Evolutionary conservation across 208 protist genomes (phyloP), one percentile per base, ranked within the genome.

Genomic region (Leishmania martiniquensis): DNA sequence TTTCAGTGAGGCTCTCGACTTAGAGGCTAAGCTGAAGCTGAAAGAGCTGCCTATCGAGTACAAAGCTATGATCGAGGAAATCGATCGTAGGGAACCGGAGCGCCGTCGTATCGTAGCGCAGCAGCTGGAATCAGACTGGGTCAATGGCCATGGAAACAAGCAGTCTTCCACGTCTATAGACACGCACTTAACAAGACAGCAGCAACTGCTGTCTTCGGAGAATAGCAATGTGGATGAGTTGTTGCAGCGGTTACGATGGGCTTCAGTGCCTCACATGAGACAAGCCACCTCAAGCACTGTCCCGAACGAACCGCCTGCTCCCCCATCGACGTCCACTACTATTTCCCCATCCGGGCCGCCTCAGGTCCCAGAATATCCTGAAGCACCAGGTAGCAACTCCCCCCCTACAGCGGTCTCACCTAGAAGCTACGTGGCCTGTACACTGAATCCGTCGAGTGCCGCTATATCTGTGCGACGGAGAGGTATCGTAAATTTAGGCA

Each of bases 401-500:
- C 34, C 7, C 6, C 45, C 42, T 76, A 13, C 32, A 4, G 13
- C 45, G 47, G 17, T 45, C 34, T 65, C 65, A 15, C 20, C 2
- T 20, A 69, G 57, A 32, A 51, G 45, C 29, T 90, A 93, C 76
- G n/a, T 47, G 29, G 29, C 20, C 42, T 91, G 89, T 82, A 13
- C 47, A 3, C 87, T 90, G 65, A 91, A 81, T 74, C 25, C 25
- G 37, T 22, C 45, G 22, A 74, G 69, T 72, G 79, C 60, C 45
- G 15, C n/a, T 45, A 51, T 77, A 9, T 87, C 70, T 44, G 54
- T 60, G n/a, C 44, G 37, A 32, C 82, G 90, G 42, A 71, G 93
- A 39, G 96, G 96, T 25, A 91, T 98, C 32, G 86, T 97, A 2
- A 98, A 98, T 80, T 81, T 98, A 25, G 95, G 96, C 15, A 98